phyloP scores from a whole-genome alignment of 2,329 filamentous ascomycete genomes.

The Graphilbum ipis-grandicollis region DNA sequence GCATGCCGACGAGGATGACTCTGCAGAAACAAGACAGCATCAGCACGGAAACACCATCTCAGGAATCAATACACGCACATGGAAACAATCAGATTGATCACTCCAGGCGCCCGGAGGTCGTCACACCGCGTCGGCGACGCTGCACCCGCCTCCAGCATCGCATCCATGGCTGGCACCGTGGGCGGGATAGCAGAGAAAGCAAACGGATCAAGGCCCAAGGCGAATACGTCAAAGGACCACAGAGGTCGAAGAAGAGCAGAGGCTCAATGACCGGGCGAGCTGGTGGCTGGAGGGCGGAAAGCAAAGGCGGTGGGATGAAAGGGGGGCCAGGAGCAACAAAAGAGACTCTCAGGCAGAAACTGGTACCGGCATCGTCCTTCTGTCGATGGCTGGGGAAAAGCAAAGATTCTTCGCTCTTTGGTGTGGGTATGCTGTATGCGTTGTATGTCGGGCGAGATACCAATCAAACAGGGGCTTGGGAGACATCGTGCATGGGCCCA shows the following conservation, averaged over 20 bases:
- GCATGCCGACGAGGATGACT: slow-evolving; percentile 70
- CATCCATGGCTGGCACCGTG: slow-evolving; percentile 14
- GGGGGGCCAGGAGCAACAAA: neutral
- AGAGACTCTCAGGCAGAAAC: neutral
- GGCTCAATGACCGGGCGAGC: too few species aligned
- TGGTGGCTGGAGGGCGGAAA: too few species aligned
- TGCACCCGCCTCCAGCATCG: slow-evolving; percentile 10
- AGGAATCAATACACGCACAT: slow-evolving; percentile 23
- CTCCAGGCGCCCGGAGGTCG: slow-evolving; percentile 31
- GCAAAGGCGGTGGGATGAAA: too few species aligned
- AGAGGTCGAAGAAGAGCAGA: too few species aligned
- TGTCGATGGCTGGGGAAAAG: too few species aligned
- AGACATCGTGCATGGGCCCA: neutral
- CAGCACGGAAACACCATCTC: too few species aligned
- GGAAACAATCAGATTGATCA: slow-evolving; percentile 37
- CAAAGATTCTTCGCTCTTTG: too few species aligned
- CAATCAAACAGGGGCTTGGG: too few species aligned
- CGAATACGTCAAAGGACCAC: neutral
- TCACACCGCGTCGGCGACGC: slow-evolving; percentile 25
- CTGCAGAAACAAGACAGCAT: slow-evolving; percentile 17
- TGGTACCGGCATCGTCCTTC: too few species aligned
- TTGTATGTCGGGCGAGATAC: too few species aligned
- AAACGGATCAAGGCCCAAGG: neutral
- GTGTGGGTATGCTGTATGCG: too few species aligned
- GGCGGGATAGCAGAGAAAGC: neutral